Conservation (phyloP, 176 grass and related monocot genomes). For the Zizania latifolia region DNA sequence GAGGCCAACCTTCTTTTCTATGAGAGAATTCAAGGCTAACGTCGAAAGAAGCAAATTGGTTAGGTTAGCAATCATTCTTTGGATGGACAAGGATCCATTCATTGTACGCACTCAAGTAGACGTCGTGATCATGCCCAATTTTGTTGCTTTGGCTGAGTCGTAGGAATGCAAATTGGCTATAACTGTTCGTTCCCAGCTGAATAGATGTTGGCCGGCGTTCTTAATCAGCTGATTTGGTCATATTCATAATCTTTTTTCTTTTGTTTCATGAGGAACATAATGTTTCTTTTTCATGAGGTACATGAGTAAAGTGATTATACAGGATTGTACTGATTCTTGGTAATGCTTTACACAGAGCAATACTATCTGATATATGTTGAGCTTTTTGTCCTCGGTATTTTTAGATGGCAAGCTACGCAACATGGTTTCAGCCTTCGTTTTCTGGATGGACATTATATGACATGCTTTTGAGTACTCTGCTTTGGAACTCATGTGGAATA, state of each 20-base stretch:
- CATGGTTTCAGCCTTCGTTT: neutral
- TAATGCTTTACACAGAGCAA: neutral
- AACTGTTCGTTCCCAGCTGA: neutral
- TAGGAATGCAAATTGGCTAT: neutral
- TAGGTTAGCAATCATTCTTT: neutral
- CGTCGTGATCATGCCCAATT: neutral
- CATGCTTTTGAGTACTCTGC: neutral
- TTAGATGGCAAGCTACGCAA: neutral
- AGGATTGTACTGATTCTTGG: neutral
- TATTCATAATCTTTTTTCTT: neutral
- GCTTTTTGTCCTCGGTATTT: neutral
- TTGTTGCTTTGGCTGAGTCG: neutral
- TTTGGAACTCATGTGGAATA: neutral
- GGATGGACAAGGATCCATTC: neutral
- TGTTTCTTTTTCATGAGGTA: neutral
- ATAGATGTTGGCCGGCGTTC: neutral
- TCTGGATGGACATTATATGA: neutral
- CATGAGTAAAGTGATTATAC: neutral
- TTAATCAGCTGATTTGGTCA: neutral
- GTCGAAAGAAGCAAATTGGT: neutral
- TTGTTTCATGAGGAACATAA: neutral
- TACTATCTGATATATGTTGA: neutral
- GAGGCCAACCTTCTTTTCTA: slow-evolving; percentile 79
- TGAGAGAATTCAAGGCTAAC: slow-evolving; percentile 22
- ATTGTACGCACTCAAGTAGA: slow-evolving; percentile 10